A percentile compares a stretch with the other conserved stretches of the same genome.
Conservation (phyloP, 495 filamentous ascomycete species). For the Aspergillus carlsbadensis region DNA sequence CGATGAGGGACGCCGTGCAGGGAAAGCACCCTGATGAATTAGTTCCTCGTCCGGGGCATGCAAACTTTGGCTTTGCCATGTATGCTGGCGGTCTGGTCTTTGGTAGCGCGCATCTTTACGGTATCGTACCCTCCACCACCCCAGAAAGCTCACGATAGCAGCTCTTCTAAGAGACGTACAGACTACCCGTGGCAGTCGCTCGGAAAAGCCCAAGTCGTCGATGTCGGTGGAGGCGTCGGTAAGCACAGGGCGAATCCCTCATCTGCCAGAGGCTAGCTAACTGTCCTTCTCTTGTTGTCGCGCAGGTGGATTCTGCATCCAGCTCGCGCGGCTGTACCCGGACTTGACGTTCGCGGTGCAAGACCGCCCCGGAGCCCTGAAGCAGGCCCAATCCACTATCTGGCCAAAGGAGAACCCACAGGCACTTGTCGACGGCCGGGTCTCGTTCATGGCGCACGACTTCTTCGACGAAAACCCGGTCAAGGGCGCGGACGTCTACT, state of each 20-base stretch:
- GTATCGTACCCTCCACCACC: not conserved
- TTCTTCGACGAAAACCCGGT: constrained; percentile 42
- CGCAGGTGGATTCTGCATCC: constrained; percentile 20
- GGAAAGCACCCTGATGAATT: constrained; percentile 7
- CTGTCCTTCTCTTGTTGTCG: too few species aligned
- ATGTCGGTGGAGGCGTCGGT: constrained; percentile 38
- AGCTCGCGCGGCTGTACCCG: constrained; percentile 11
- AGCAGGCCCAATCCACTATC: constrained; percentile 19
- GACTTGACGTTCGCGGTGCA: constrained; percentile 38
- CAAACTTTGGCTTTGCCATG: constrained; percentile 33
- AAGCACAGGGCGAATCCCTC: too few species aligned
- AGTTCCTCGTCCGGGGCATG: constrained; percentile 27
- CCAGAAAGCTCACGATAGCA: too few species aligned
- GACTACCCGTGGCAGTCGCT: constrained; percentile 36
- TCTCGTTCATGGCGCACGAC: constrained; percentile 39
- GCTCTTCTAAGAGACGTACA: too few species aligned
- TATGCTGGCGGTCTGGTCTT: constrained; percentile 31
- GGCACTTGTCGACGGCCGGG: constrained; percentile 15
- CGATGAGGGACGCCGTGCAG: too few species aligned
- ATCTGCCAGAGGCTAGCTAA: too few species aligned
- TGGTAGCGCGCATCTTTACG: constrained; percentile 31
- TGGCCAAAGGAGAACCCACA: constrained; percentile 6
- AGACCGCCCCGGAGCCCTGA: constrained; percentile 33
- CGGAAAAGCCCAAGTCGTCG: constrained; percentile 32
- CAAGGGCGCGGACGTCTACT: constrained; percentile 41